Conservation (phyloP, 352 stramenopile genomes). For the Pythium periplocum region DNA sequence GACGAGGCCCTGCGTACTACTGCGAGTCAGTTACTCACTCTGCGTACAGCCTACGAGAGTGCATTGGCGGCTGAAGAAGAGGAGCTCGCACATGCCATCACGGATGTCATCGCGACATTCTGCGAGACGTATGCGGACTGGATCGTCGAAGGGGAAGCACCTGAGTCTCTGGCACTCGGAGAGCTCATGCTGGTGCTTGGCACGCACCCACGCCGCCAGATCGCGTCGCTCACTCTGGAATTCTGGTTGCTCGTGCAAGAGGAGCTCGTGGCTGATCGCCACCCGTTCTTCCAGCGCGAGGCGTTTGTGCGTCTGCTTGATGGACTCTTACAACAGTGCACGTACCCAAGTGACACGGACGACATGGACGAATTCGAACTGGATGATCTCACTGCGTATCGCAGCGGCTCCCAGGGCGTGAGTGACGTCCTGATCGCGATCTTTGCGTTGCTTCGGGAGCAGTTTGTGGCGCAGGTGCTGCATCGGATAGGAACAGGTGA, state of each 20-base stretch:
- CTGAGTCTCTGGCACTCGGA: slow-evolving; percentile 34
- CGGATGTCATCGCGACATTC: slow-evolving; percentile 54
- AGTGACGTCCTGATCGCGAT: slow-evolving; percentile 46
- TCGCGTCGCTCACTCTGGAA: slow-evolving; percentile 65
- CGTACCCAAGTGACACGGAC: slow-evolving; percentile 33
- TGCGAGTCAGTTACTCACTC: slow-evolving; percentile 40
- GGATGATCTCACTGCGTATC: slow-evolving; percentile 54
- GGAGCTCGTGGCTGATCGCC: slow-evolving; percentile 49
- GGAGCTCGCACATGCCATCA: slow-evolving; percentile 55
- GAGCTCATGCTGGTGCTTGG: slow-evolving; percentile 58
- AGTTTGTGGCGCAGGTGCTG: slow-evolving; percentile 39
- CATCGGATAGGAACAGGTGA: slow-evolving; percentile 14
- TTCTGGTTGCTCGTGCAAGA: slow-evolving; percentile 72
- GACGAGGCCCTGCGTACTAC: slow-evolving; percentile 36
- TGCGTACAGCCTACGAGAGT: slow-evolving; percentile 38
- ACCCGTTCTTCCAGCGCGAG: slow-evolving; percentile 48
- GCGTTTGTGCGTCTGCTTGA: slow-evolving; percentile 52
- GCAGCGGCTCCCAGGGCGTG: slow-evolving; percentile 53
- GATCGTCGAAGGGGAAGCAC: slow-evolving; percentile 42
- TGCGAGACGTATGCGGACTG: slow-evolving; percentile 69
- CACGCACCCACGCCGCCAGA: slow-evolving; percentile 55
- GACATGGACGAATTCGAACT: slow-evolving; percentile 58
- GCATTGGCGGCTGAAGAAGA: slow-evolving; percentile 45
- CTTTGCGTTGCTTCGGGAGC: slow-evolving; percentile 47
- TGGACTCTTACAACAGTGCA: slow-evolving; percentile 54